These are phyloP conservation scores for Pueraria montana DNA, from an alignment of 306 rosid species.

Conservation along the genomic window DNA sequence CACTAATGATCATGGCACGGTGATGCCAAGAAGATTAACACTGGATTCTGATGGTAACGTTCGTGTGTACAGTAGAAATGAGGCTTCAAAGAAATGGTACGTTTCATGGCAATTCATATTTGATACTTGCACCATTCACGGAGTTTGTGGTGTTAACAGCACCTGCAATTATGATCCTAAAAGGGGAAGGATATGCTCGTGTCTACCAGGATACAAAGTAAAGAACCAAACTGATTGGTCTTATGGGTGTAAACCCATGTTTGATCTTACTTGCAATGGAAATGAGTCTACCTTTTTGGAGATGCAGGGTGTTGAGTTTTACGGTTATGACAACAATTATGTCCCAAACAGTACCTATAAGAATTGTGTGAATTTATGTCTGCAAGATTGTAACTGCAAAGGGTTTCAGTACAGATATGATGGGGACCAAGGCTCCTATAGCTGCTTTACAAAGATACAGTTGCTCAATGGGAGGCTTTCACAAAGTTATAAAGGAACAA, in stretches of 20 bases:
- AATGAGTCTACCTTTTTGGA: neutral
- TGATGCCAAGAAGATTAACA: constrained; percentile 21
- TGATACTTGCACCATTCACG: constrained; percentile 28
- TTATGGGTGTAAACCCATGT: neutral
- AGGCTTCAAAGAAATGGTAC: constrained; percentile 13
- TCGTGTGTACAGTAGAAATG: constrained; percentile 41
- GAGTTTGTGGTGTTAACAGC: constrained; percentile 51
- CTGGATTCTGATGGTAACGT: constrained; percentile 45
- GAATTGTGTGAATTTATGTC: constrained; percentile 40
- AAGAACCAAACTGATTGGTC: neutral
- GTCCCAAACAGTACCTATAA: neutral
- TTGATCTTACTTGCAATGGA: neutral
- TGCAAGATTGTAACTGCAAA: constrained; percentile 30
- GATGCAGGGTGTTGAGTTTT: neutral
- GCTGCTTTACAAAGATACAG: constrained; percentile 36
- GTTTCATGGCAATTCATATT: constrained; percentile 51
- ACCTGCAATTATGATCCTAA: constrained; percentile 34
- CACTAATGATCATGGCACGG: constrained; percentile 36
- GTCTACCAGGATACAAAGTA: neutral
- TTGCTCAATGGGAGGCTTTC: constrained; percentile 47
- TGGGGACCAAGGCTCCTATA: neutral
- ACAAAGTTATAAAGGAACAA: constrained; percentile 5
- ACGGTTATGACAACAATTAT: neutral
- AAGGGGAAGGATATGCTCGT: neutral
- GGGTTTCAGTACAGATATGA: constrained; percentile 38